Evolutionary conservation across 768 basidiomycete genomes (phyloP).

Genomic region (Trametes cingulata): DNA sequence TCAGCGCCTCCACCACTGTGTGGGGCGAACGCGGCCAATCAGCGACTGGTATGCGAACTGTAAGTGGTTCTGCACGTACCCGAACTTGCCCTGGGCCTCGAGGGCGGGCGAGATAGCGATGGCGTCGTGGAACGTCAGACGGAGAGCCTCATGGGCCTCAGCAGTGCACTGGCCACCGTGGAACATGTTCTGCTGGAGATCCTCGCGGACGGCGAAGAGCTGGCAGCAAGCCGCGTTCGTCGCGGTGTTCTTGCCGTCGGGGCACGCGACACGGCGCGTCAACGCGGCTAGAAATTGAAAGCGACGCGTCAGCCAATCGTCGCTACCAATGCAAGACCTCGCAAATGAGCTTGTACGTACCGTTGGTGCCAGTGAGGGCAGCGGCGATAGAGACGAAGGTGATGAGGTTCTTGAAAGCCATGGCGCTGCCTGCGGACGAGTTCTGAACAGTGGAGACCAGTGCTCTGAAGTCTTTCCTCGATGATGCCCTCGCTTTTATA

Average conservation of each 20-base stretch:
- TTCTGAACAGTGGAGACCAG: not conserved
- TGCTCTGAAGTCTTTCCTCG: not conserved
- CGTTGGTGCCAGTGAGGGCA: slow-evolving; percentile 16
- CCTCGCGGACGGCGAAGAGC: slow-evolving; percentile 33
- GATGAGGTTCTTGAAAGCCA: slow-evolving; percentile 25
- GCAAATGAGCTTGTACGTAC: not conserved
- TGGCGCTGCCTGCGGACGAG: not conserved
- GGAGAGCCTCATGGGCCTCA: slow-evolving; percentile 32
- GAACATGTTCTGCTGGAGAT: slow-evolving; percentile 31
- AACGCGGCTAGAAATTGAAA: slow-evolving; percentile 23
- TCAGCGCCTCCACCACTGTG: slow-evolving; percentile 37
- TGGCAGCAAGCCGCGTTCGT: slow-evolving; percentile 34
- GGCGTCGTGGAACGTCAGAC: slow-evolving; percentile 31
- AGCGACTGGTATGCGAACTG: too few species aligned
- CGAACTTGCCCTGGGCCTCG: slow-evolving; percentile 12
- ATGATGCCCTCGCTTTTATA: not conserved
- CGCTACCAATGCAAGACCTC: too few species aligned
- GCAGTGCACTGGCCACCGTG: slow-evolving; percentile 34
- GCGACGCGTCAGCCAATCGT: not conserved
- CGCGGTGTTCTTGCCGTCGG: slow-evolving; percentile 32
- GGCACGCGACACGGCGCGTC: slow-evolving; percentile 29
- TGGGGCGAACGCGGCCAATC: not conserved
- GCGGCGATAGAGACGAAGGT: slow-evolving; percentile 16
- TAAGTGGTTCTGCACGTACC: not conserved
- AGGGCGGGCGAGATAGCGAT: slow-evolving; percentile 16